A percentile compares a stretch with the other conserved stretches of the same genome.
phyloP scores from a whole-genome alignment of 805 yeast species.

The Monosporozyma siamensis region DNA sequence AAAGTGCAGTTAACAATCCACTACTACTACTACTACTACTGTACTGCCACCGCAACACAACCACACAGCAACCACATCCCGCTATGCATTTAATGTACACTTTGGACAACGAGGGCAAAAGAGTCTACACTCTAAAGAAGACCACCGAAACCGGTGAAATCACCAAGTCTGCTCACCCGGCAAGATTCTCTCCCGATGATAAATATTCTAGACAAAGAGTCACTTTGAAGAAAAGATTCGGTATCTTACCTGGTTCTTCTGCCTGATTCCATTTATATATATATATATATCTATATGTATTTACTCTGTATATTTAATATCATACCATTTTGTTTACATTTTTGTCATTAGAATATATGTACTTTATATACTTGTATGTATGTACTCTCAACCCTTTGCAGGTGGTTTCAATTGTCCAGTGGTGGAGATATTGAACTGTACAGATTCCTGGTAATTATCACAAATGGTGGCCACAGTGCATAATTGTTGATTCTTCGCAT shows the following conservation, averaged over 20 bases:
- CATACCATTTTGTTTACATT: neutral
- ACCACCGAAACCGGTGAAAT: slow-evolving; percentile 77
- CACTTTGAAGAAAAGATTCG: slow-evolving; percentile 89
- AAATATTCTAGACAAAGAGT: slow-evolving; percentile 98
- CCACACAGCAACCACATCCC: neutral
- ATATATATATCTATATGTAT: no score
- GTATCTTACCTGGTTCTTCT: slow-evolving; percentile 37
- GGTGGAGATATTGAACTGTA: slow-evolving; percentile 58
- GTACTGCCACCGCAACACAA: neutral
- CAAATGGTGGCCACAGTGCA: slow-evolving; percentile 71
- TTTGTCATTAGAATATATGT: neutral
- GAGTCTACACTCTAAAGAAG: slow-evolving; percentile 87
- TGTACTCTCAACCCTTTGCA: neutral
- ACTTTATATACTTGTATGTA: neutral
- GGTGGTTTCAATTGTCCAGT: slow-evolving; percentile 45
- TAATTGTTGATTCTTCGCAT: slow-evolving; percentile 55
- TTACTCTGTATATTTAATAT: neutral
- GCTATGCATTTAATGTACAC: slow-evolving; percentile 98
- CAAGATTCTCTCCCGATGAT: slow-evolving; percentile 99
- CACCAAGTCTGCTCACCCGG: slow-evolving; percentile 98
- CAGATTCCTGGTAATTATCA: slow-evolving; percentile 64
- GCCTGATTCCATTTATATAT: neutral
- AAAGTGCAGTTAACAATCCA: no score
- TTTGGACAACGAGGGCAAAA: slow-evolving; percentile 86
- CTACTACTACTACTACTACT: neutral